Evolutionary conservation across 352 stramenopile genomes (phyloP), one percentile per base, ranked within the genome.

Genomic region (Phytopythium sindhum): DNA sequence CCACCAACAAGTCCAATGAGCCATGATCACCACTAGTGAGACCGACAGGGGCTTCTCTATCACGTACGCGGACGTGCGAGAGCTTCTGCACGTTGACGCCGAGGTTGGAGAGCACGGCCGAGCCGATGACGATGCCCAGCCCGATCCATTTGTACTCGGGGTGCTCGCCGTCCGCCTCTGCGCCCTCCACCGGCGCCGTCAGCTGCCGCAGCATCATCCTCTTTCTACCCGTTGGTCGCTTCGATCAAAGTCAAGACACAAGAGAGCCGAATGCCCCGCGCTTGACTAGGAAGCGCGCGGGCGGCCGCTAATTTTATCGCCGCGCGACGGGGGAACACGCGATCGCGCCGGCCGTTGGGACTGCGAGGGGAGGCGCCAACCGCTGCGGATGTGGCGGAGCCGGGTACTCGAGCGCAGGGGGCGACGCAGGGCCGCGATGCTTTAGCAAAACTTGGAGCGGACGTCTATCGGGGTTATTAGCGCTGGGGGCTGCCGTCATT

Each of bases 21-120:
- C 45, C 14, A 53, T 2, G 28, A 55, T 7, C 4, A n/a, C 56
- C 28, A 66, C 24, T 15, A 15, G 12, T 23, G 17, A 14, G 2
- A 11, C 1, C 33, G 1, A 59, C 35, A 69, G 33, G 31, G 8
- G 31, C 31, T 3, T 35, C 31, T 31, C 29, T 17, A 37, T n/a
- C n/a, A 70, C 80, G 57, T 85, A 92, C 84, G 60, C 80, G 79
- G 44, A 91, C 82, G 64, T 95, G 86, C 15, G 86, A 95, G 67
- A 91, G 80, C 55, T 95, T 95, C 64, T 95, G 86, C 35, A 95
- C 82, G 67, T 95, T 95, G 26, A 95, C 86, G 50, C 86, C 86
- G 9, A 95, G 70, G 63, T 95, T 95, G 26, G 84, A 93, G 47
- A 93, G 76, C 60, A 95, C 78, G n/a, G 86, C 86, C 21, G 86